Conservation (phyloP, 495 filamentous ascomycete genomes). For the Chaetomidium leptoderma region DNA sequence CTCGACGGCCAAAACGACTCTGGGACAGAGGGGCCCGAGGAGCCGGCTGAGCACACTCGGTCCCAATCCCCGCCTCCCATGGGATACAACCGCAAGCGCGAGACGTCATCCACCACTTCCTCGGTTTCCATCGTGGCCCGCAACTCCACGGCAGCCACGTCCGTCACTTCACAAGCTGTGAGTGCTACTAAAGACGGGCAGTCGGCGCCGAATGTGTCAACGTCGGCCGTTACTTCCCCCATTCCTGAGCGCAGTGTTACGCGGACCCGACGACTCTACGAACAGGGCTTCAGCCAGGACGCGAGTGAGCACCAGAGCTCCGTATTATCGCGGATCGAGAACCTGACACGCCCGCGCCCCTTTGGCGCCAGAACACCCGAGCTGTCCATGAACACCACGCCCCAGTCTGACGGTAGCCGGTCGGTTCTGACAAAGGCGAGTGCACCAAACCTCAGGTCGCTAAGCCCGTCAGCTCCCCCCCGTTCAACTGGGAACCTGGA, state of each 20-base stretch:
- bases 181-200: conserved; percentile 47
- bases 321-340: conserved; percentile 72
- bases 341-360: conserved; percentile 55
- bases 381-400: conserved; percentile 29
- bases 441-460: conserved; percentile 46
- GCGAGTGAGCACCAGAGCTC: conserved; percentile 76
- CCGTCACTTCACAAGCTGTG: conserved; percentile 70
- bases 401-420: conserved; percentile 31
- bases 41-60: conserved; percentile 43
- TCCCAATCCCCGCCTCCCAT: conserved; percentile 57
- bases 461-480: conserved; percentile 36
- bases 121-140: conserved; percentile 66
- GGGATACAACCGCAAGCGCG: conserved; percentile 67
- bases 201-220: conserved; percentile 33
- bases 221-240: conserved; percentile 32
- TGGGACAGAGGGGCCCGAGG: conserved; percentile 32
- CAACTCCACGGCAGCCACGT: conserved; percentile 87
- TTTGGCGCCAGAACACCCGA: conserved; percentile 51
- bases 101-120: conserved; percentile 82
- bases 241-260: conserved; percentile 50
- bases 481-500: conserved; percentile 30
- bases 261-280: conserved; percentile 76
- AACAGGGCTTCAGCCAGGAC: conserved; percentile 75
- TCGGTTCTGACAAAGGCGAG: conserved; percentile 41
- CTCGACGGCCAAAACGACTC: conserved; percentile 39